Evolutionary conservation across 2,329 filamentous ascomycete species (phyloP).

Genomic region (Colletotrichum agaves): DNA sequence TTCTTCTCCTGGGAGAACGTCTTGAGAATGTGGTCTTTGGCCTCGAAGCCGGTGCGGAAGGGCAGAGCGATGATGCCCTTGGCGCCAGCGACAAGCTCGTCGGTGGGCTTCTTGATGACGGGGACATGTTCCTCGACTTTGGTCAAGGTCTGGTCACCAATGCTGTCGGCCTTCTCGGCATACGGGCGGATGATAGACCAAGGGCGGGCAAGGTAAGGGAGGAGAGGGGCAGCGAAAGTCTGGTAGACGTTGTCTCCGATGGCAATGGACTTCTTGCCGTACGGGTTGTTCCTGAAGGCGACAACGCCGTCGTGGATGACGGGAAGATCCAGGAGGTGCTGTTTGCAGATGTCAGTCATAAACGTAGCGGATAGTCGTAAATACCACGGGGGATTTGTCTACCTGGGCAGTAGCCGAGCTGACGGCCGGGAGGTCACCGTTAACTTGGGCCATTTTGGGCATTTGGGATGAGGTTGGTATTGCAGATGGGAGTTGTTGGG

Average conservation of each 20-base stretch:
- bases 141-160: slow-evolving; percentile 77
- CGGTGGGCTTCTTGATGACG: slow-evolving; percentile 78
- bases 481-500: background rate
- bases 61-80: slow-evolving; percentile 71
- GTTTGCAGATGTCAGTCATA: slow-evolving; percentile 18
- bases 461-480: background rate
- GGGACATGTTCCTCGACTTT: slow-evolving; percentile 78
- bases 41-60: slow-evolving; percentile 68
- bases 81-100: slow-evolving; percentile 74
- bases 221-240: slow-evolving; percentile 79
- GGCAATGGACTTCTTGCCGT: slow-evolving; percentile 84
- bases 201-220: slow-evolving; percentile 82
- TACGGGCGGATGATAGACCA: slow-evolving; percentile 88
- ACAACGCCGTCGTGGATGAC: slow-evolving; percentile 81
- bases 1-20: slow-evolving; percentile 70
- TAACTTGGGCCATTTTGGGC: slow-evolving; percentile 58
- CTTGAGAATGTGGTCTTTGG: slow-evolving; percentile 69
- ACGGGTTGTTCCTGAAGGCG: slow-evolving; percentile 82
- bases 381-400: slow-evolving; percentile 39
- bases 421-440: slow-evolving; percentile 59
- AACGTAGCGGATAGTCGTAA: background rate
- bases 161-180: slow-evolving; percentile 80
- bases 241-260: slow-evolving; percentile 80
- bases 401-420: slow-evolving; percentile 64
- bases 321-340: slow-evolving; percentile 90